A percentile compares a stretch with the other conserved stretches of the same genome.
Conservation (phyloP, 2,329 filamentous ascomycete genomes). For the Cordyceps pruinosa region DNA sequence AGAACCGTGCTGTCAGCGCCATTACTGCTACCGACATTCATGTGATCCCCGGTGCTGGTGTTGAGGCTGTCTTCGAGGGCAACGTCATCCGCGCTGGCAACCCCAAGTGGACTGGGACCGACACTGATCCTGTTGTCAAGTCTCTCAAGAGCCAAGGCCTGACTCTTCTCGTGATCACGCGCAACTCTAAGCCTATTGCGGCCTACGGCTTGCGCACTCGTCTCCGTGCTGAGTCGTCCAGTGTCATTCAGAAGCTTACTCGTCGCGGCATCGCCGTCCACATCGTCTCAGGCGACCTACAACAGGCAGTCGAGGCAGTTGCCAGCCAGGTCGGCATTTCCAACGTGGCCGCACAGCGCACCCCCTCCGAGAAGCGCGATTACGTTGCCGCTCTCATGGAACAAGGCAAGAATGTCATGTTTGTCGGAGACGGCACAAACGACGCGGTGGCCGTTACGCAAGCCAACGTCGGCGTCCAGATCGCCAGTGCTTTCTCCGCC, state of each 20-base stretch:
- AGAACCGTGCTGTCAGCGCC: slow-evolving; percentile 10
- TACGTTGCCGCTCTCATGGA: slow-evolving; percentile 40
- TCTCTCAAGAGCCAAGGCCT: slow-evolving; percentile 18
- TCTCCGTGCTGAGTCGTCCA: slow-evolving; percentile 31
- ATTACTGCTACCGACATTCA: slow-evolving; percentile 22
- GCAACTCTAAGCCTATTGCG: slow-evolving; percentile 27
- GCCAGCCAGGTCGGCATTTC: slow-evolving; percentile 36
- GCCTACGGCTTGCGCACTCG: slow-evolving; percentile 42
- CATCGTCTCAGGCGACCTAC: slow-evolving; percentile 51
- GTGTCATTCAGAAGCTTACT: slow-evolving; percentile 39
- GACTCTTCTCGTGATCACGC: slow-evolving; percentile 24
- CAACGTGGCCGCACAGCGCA: slow-evolving; percentile 38
- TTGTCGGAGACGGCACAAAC: slow-evolving; percentile 59
- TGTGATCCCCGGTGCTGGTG: slow-evolving; percentile 32
- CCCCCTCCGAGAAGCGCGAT: slow-evolving; percentile 46
- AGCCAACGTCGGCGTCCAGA: slow-evolving; percentile 53
- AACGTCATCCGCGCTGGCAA: slow-evolving; percentile 36
- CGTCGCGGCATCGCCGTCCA: slow-evolving; percentile 42
- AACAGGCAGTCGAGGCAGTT: slow-evolving; percentile 39
- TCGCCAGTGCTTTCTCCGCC: slow-evolving; percentile 36
- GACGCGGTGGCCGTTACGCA: slow-evolving; percentile 55
- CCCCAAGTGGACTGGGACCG: slow-evolving; percentile 34
- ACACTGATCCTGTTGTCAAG: slow-evolving; percentile 16
- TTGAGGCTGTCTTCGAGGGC: slow-evolving; percentile 30
- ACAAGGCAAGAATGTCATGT: slow-evolving; percentile 37